Evolutionary conservation across 345 rosid genomes (phyloP).

Genomic region (Odontarrhena argentea): DNA sequence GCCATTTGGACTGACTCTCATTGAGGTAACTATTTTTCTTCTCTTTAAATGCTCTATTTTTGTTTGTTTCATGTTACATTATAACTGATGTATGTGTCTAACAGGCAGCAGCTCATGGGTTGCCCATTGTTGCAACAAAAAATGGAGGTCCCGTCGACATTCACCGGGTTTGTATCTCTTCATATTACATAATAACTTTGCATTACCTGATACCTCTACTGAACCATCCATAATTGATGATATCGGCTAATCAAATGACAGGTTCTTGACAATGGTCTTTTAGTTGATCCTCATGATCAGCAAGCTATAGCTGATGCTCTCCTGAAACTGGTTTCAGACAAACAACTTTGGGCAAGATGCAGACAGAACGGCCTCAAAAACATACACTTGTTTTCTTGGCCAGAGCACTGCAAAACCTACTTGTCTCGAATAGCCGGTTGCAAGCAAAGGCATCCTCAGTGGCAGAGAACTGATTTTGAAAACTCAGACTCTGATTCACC

Average conservation of each 20-base stretch:
- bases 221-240: not conserved
- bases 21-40: conserved; percentile 57
- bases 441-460: conserved; percentile 67
- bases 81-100: conserved; percentile 28
- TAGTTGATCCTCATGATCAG: conserved; percentile 73
- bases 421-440: conserved; percentile 60
- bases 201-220: not conserved
- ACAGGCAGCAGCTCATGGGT: conserved; percentile 83
- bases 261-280: conserved; percentile 78
- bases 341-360: conserved; percentile 72
- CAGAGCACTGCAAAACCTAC: conserved; percentile 67
- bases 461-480: conserved; percentile 55
- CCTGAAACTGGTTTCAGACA: conserved; percentile 67
- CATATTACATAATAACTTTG: not conserved
- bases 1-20: conserved; percentile 82
- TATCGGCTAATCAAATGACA: conserved; percentile 28
- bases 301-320: conserved; percentile 68
- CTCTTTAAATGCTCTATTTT: conserved; percentile 7
- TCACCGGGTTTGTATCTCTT: conserved; percentile 48
- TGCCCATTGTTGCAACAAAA: conserved; percentile 79
- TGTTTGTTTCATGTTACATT: not conserved
- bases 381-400: conserved; percentile 70
- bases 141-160: conserved; percentile 92
- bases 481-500: conserved; percentile 55
- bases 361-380: conserved; percentile 66